Evolutionary conservation across 495 filamentous ascomycete genomes (phyloP), one percentile per base, ranked within the genome.

Genomic region (Bathelium albidoporum): DNA sequence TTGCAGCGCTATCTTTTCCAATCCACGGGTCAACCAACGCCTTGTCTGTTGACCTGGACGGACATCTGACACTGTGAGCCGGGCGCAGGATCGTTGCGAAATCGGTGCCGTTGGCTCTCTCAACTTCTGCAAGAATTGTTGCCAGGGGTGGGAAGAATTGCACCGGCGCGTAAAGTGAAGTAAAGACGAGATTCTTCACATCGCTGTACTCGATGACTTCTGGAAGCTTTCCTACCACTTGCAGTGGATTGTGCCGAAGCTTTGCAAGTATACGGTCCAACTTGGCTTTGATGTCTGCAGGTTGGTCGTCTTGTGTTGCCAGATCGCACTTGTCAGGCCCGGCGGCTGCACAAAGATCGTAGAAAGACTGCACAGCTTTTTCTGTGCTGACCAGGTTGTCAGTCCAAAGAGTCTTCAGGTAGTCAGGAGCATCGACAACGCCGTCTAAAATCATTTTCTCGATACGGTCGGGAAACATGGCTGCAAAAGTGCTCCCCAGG

Each of bases 121-220:
- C 79, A 9, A 90, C 74, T 4, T 78, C 81, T 3, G 76, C 75
- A 7, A 89, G 75, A 31, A 81, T 67, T 7, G 73, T 61, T 10
- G 87, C 86, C 0, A 89, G 68, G 1, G 75, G 67, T 0, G 79
- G 79, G 71, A 89, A 90, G 39, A 74, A 73, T 22, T 71, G 53
- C n/a, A 87, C 67, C 0, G 88, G 88, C 32, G 78, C 74, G 65
- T 91, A 91, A 12, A 87, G 68, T 4, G 76, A 64, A 0, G 64
- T 64, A 32, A 83, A 79, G 12, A 86, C 72, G 32, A 72, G 11
- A 18, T 16, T 34, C 39, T 68, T 66, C 7, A 73, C 26, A 55
- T 73, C 74, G 60, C 69, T 70, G 59, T 63, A 72, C 18, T 71
- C 70, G 24, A 76, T 64, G 20, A 75, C 61, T 43, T 76, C 70